These are phyloP conservation scores for Vitis labrusca DNA, from an alignment of 164 flowering plant genomes.

Conservation along the genomic window DNA sequence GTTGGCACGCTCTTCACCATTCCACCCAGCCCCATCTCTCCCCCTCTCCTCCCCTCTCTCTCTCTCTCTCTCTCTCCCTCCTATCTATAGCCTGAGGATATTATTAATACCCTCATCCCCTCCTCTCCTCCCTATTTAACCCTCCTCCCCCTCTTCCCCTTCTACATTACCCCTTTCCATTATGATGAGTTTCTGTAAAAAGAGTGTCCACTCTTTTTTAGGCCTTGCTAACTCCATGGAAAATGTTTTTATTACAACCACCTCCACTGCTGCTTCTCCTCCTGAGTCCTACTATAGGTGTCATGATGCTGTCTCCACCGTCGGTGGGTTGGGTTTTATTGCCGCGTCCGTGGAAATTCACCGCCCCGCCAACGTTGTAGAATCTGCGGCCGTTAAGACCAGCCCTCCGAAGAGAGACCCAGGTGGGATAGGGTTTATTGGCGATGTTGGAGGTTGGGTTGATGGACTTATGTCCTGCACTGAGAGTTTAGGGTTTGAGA, in stretches of 20 bases:
- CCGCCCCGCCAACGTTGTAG: slow-evolving; percentile 7
- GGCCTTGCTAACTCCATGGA: not conserved
- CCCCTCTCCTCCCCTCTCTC: slow-evolving; percentile 13
- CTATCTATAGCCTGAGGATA: slow-evolving; percentile 30
- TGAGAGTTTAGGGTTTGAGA: slow-evolving; percentile 68
- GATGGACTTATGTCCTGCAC: slow-evolving; percentile 55
- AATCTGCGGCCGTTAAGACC: slow-evolving; percentile 10
- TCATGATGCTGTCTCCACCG: not conserved
- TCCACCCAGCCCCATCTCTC: not conserved
- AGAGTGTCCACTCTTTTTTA: slow-evolving; percentile 31
- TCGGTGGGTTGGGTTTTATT: slow-evolving; percentile 16
- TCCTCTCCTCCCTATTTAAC: not conserved
- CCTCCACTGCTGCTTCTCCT: not conserved
- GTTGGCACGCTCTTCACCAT: slow-evolving; percentile 31
- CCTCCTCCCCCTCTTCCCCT: not conserved
- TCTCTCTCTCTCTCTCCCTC: not conserved
- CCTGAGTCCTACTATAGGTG: not conserved
- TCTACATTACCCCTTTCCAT: not conserved
- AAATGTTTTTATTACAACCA: not conserved
- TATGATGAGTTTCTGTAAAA: slow-evolving; percentile 38
- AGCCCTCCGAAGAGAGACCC: slow-evolving; percentile 17
- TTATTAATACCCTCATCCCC: slow-evolving; percentile 38
- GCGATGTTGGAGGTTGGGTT: slow-evolving; percentile 28
- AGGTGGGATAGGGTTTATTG: slow-evolving; percentile 26
- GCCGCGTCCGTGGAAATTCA: not conserved